A percentile compares a stretch with the other conserved stretches of the same genome.
Conservation (phyloP, 345 rosid species). For the Lenwebbia sp. region DNA sequence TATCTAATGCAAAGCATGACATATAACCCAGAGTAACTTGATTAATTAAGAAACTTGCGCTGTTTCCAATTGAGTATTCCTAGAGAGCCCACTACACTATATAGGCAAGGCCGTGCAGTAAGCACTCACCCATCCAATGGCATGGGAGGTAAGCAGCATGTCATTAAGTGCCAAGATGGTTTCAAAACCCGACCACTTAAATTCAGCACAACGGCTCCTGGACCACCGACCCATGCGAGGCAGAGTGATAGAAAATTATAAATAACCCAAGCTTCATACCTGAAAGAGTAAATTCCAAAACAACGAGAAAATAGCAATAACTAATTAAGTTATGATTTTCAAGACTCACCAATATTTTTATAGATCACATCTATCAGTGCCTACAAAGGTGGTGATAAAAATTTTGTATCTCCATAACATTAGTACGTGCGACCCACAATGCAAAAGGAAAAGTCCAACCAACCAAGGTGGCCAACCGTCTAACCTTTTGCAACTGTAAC, state of each 20-base stretch:
- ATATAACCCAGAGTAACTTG: neutral
- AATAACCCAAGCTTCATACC: slow-evolving; percentile 99
- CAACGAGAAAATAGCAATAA: neutral
- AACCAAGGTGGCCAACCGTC: neutral
- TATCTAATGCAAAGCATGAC: neutral
- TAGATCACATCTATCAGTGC: neutral
- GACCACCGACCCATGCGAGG: slow-evolving; percentile 99
- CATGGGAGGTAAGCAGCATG: slow-evolving; percentile 87
- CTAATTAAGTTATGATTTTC: neutral
- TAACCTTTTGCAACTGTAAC: neutral
- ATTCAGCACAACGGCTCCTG: slow-evolving; percentile 90
- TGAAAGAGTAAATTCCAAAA: slow-evolving; percentile 21
- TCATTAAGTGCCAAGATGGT: slow-evolving; percentile 82
- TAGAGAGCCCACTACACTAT: neutral
- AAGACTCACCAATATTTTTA: neutral
- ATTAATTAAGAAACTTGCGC: neutral
- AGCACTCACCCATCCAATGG: slow-evolving; percentile 85
- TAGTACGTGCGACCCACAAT: neutral
- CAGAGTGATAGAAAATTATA: slow-evolving; percentile 86
- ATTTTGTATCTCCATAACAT: neutral
- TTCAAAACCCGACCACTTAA: slow-evolving; percentile 78
- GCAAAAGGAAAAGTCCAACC: neutral
- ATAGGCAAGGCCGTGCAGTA: neutral
- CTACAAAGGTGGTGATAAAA: neutral
- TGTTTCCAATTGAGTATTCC: neutral